A percentile compares a stretch with the other conserved stretches of the same genome.
These are phyloP conservation scores for Sphaceloma murrayae DNA, from an alignment of 2,329 filamentous ascomycete species.

Conservation along the genomic window DNA sequence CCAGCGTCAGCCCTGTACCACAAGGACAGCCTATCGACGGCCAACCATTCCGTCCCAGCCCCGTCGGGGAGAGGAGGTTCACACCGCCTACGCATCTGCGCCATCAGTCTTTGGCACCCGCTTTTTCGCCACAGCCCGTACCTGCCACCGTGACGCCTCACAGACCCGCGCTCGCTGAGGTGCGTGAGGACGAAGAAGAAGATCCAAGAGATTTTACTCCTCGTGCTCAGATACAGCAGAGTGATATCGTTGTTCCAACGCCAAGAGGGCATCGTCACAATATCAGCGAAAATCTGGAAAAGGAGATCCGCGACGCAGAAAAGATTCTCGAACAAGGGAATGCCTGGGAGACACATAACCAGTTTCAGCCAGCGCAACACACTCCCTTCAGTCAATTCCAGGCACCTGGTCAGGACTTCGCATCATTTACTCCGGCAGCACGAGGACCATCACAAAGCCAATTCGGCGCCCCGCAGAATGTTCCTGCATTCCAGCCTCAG, in stretches of 20 bases:
- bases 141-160: conserved; percentile 39
- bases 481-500: conserved; percentile 10
- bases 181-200: conserved; percentile 66
- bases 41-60: conserved; percentile 10
- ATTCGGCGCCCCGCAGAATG: conserved; percentile 5
- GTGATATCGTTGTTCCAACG: conserved; percentile 51
- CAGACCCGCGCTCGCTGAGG: conserved; percentile 50
- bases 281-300: conserved; percentile 66
- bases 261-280: conserved; percentile 59
- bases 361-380: not conserved
- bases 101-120: conserved; percentile 18
- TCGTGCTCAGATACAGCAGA: conserved; percentile 32
- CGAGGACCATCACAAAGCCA: not conserved
- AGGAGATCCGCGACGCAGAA: conserved; percentile 70
- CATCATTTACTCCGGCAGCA: conserved; percentile 2
- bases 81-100: conserved; percentile 16
- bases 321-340: conserved; percentile 46
- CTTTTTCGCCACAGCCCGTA: conserved; percentile 24
- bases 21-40: conserved; percentile 50
- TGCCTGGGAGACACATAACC: conserved; percentile 62
- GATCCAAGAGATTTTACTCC: conserved; percentile 18
- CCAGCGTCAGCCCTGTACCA: conserved; percentile 29
- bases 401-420: conserved; percentile 2
- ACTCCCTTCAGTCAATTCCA: not conserved
- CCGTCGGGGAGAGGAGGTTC: conserved; percentile 14